A percentile compares a stretch with the other conserved stretches of the same genome.
Evolutionary conservation across 2,329 filamentous ascomycete genomes (phyloP).

Genomic region (Thielaviopsis ethacetica): DNA sequence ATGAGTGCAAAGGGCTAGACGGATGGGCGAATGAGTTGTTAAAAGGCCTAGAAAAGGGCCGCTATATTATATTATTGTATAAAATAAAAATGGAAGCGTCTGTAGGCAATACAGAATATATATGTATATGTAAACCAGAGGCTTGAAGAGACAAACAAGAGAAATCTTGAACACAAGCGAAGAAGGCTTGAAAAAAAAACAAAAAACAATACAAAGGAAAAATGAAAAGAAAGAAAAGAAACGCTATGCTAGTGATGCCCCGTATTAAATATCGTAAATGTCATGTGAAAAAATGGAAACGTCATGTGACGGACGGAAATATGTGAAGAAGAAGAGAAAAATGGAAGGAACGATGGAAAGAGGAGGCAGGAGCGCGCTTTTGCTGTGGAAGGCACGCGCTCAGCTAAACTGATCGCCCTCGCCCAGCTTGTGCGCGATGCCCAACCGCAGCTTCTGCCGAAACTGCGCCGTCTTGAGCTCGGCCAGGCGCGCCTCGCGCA

Average conservation of each 20-base stretch:
- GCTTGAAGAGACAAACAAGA: too few relatives aligned
- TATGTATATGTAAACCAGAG: too few relatives aligned
- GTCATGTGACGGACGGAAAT: neutral
- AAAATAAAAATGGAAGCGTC: too few relatives aligned
- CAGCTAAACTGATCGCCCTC: slow-evolving; percentile 50
- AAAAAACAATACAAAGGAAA: neutral
- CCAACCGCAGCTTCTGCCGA: slow-evolving; percentile 31
- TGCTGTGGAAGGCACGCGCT: neutral
- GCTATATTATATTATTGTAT: too few relatives aligned
- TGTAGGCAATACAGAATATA: neutral
- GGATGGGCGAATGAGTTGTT: too few relatives aligned
- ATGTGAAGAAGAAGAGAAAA: neutral
- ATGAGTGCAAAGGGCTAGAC: too few relatives aligned
- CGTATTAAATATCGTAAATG: neutral
- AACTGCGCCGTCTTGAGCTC: slow-evolving; percentile 24
- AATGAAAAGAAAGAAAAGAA: neutral
- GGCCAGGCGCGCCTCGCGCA: slow-evolving; percentile 38
- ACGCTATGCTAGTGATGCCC: neutral
- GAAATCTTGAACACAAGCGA: too few relatives aligned
- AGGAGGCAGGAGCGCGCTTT: neutral
- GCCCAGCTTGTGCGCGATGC: slow-evolving; percentile 34
- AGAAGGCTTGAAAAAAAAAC: neutral
- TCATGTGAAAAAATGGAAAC: neutral
- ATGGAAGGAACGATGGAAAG: neutral
- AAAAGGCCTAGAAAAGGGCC: too few relatives aligned